Conservation (phyloP, 2,329 filamentous ascomycete species). For the Leptographium procerum region DNA sequence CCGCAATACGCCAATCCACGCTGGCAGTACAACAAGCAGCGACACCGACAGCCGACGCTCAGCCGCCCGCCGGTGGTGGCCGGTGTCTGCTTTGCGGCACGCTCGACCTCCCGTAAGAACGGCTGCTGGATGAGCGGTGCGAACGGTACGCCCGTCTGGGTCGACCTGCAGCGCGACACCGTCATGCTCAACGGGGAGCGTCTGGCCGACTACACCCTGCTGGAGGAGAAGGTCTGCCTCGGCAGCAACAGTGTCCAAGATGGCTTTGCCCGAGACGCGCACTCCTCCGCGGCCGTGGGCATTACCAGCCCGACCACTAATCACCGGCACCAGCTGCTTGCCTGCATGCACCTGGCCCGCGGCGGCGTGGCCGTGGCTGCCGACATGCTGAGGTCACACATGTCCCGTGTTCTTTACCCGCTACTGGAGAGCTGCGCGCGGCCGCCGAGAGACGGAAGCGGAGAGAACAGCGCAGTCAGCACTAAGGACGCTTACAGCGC, state of each 20-base stretch:
- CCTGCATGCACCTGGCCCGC: neutral
- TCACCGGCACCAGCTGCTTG: neutral
- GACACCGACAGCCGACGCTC: neutral
- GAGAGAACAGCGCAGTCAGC: neutral
- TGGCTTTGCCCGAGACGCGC: no score
- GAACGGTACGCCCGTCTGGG: constrained; percentile 2
- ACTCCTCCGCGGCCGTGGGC: no score
- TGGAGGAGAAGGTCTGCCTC: neutral
- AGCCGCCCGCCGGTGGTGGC: constrained; percentile 3
- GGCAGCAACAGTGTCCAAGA: no score
- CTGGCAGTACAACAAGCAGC: neutral
- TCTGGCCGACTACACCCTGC: neutral
- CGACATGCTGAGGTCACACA: neutral
- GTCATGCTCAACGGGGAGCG: constrained; percentile 5
- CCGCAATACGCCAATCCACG: neutral
- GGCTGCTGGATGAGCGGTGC: constrained; percentile 6
- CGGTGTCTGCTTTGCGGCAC: constrained; percentile 2
- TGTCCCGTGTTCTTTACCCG: neutral
- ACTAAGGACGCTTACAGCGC: neutral
- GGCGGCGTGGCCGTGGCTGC: constrained; percentile 2
- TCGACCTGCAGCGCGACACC: constrained; percentile 5
- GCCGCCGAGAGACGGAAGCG: no score
- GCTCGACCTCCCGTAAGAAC: neutral
- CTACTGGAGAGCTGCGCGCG: neutral
- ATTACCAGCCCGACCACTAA: neutral